Evolutionary conservation across 352 stramenopile species (phyloP), one percentile per base, ranked within the genome.

Genomic region (Stramenopiles sp.): DNA sequence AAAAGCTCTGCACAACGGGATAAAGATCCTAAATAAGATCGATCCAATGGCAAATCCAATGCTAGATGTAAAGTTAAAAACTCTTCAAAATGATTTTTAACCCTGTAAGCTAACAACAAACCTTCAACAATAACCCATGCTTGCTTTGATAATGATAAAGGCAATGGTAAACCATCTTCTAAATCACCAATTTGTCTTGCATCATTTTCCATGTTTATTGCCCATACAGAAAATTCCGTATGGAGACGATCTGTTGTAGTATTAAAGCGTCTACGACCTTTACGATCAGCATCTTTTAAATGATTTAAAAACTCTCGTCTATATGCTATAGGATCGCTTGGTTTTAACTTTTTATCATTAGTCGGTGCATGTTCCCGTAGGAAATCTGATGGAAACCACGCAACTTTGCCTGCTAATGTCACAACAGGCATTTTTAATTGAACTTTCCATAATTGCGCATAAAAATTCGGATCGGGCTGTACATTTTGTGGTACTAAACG

Each of bases 91-190:
- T 93, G 92, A 0, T 89, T 93, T 31, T 93, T 90, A 30, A 94
- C 89, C 78, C 87, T 86, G 80, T 94, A 90, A 0, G 90, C 90
- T 74, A 96, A 84, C 73, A 95, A 93, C 30, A 95, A 81, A 0
- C 91, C 91, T 79, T 93, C 93, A 32, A 96, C 83, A n/a, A 96
- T 93, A n/a, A 94, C 88, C 82, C 87, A 86, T 1, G 88, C 89
- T 43, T 88, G 86, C 0, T 88, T 92, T 31, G 87, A 92, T 0
- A 87, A 87, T 79, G 92, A 88, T 76, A 93, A 93, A 81, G 91
- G 92, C 0, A 88, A 93, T 79, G n/a, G n/a, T n/a, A n/a, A n/a
- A n/a, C n/a, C n/a, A n/a, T n/a, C n/a, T n/a, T n/a, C n/a, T n/a
- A n/a, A n/a, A n/a, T n/a, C n/a, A n/a, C n/a, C n/a, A n/a, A n/a